Base-by-base conservation (phyloP, 345 rosid genomes). In the Populus alba region DNA sequence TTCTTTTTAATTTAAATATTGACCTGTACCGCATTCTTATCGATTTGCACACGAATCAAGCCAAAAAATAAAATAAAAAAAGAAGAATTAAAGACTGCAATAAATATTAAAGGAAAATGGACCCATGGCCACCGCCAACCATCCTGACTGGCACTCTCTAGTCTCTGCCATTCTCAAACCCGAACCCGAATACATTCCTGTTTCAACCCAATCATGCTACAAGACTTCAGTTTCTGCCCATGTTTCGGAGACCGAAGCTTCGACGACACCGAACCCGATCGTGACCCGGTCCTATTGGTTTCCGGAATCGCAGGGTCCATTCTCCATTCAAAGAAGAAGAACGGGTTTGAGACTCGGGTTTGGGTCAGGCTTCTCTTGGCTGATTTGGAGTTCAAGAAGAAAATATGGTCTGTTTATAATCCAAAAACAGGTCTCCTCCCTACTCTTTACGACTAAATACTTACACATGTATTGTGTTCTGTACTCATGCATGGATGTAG, bases 281-380 rank as follows among this genome's bases (percentile, higher is more conserved):
- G 75, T 15, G 91, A 92, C 72, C 95, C 98, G 3, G 90, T 94
- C 0, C 83, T 94, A 81, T 89, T 94, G 31, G 87, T 94, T 17
- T 90, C 98, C 33, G 98, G 98, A 18, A 86, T 92, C 5, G 98
- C 95, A 55, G 97, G 95, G 7, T 94, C 95, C 79, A 57, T 79
- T 39, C 81, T 79, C 47, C 22, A 79, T 81, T 89, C 98, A 5
- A 91, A 86, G 84, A 75, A 65, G 66, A 94, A 92, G 85, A 81
- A 74, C 25, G 92, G 93, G 47, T 72, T 80, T 67, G 80, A 87
- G 83, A 82, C 86, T 71, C 94, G 95, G 68, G 98, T 90, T 51
- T 94, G 98, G 98, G 97, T 92, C 65, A 92, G 98, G 62, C 85
- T 92, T 29, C 88, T 92, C 31, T 83, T 92, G 5, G 94, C 98